Conservation (phyloP, 257 asterid species). For the Ehretia macrophylla region DNA sequence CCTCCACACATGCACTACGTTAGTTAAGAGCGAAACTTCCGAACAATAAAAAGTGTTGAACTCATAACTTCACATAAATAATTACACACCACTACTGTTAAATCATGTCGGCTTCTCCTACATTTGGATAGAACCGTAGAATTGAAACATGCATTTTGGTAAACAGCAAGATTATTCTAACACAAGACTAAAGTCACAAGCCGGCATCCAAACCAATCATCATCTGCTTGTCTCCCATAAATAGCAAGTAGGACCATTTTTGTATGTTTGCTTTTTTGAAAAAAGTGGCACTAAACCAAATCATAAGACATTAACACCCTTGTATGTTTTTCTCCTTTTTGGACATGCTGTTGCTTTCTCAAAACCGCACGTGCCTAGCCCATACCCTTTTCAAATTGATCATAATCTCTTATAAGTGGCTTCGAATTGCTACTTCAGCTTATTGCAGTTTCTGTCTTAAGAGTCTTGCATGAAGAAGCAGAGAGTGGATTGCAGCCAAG, state of each 20-base stretch:
- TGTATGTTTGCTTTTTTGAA: background rate
- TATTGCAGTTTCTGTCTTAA: background rate
- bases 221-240: background rate
- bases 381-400: background rate
- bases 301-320: background rate
- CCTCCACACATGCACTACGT: too few species aligned
- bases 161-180: background rate
- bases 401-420: background rate
- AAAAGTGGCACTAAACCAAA: background rate
- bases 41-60: too few species aligned
- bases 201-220: background rate
- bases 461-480: conserved; percentile 13
- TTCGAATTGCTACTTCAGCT: background rate
- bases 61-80: too few species aligned
- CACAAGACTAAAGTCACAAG: too few species aligned
- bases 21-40: too few species aligned
- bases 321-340: too few species aligned
- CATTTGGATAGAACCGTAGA: too few species aligned
- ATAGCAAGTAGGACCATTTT: background rate
- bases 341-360: background rate
- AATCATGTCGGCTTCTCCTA: too few species aligned
- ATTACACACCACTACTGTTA: too few species aligned
- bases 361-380: background rate
- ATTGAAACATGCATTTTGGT: background rate
- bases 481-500: conserved; percentile 20